Percentiles rank a stretch among this genome's conserved stretches.
Conservation (phyloP, 176 grass and related monocot species). For the Sorghum bicolor region Sorghum_bicolor_NCBIv3 NC_012870.2:5920001-5920500, state of each 20-base stretch:
- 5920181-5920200: conserved; percentile 76
- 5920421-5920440: neutral
- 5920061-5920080: neutral
- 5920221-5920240: conserved; percentile 64
- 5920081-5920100: neutral
- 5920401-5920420: neutral
- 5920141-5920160: neutral
- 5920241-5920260: conserved; percentile 70
- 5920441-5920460: too few relatives aligned
- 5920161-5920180: conserved; percentile 72
- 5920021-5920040: neutral
- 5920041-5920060: too few relatives aligned
- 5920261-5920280: conserved; percentile 64
- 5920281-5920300: conserved; percentile 63
- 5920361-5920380: conserved; percentile 26
- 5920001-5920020: neutral
- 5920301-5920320: conserved; percentile 27
- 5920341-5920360: conserved; percentile 47
- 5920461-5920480: neutral
- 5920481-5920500: neutral
- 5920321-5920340: conserved; percentile 43
- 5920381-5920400: neutral
- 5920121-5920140: neutral
- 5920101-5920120: conserved; percentile 3
- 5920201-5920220: conserved; percentile 59